phyloP scores from a whole-genome alignment of 257 asterid species.

The Nicotiana otophora region DNA sequence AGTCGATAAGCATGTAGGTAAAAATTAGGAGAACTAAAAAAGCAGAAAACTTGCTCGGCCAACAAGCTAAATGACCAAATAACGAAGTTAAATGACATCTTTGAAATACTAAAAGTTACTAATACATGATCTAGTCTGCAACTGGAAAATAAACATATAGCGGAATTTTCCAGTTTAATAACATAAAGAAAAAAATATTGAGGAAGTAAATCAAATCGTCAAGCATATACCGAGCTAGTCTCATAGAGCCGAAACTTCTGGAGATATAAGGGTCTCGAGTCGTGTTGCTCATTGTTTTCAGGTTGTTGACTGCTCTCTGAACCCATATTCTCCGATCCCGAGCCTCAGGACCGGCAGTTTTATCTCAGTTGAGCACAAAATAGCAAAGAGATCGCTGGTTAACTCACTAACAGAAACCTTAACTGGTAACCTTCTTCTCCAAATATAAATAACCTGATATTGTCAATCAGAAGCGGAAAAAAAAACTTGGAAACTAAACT shows the following conservation, averaged over 20 bases:
- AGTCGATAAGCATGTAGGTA: not conserved
- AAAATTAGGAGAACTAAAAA: not conserved
- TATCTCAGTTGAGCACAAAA: not conserved
- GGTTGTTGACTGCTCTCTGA: conserved; percentile 17
- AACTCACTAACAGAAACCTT: not conserved
- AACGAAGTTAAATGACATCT: not conserved
- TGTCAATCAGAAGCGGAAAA: not conserved
- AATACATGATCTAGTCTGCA: not conserved
- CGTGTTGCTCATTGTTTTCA: conserved; percentile 17
- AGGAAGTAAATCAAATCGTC: not conserved
- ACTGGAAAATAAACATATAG: not conserved
- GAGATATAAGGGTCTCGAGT: conserved; percentile 25
- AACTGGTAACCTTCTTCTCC: not conserved
- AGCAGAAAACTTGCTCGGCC: not conserved
- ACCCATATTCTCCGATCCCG: conserved; percentile 43
- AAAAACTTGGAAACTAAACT: not conserved
- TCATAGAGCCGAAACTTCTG: conserved; percentile 84
- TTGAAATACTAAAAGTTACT: not conserved
- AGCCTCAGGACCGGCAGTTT: conserved; percentile 29
- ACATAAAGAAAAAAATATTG: not conserved
- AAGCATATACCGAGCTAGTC: conserved; percentile 66
- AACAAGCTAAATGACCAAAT: not conserved
- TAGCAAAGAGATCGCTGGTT: not conserved
- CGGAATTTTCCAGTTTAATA: not conserved
- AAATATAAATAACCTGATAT: not conserved